Conservation (phyloP, 768 basidiomycete species). For the Galerina marginata region DNA sequence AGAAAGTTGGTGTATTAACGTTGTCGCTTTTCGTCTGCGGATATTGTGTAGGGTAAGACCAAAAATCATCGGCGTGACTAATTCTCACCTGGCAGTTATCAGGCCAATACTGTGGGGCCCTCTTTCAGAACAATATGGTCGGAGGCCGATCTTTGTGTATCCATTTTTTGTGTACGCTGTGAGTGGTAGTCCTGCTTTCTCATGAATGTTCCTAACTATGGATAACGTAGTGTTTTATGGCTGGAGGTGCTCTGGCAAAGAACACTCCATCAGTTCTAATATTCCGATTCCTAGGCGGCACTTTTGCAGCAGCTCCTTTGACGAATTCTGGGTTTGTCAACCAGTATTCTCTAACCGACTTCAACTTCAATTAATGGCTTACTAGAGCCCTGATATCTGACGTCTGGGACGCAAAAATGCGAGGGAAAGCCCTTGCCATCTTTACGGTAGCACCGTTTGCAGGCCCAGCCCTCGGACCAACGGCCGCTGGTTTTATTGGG, state of each 20-base stretch:
- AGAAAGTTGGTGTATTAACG: constrained; percentile 57
- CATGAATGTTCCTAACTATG: neutral
- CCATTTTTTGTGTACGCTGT: constrained; percentile 63
- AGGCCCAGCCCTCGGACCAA: constrained; percentile 65
- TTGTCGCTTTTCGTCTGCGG: constrained; percentile 72
- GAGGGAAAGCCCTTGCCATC: constrained; percentile 69
- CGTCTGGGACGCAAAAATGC: constrained; percentile 63
- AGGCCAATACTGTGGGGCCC: constrained; percentile 64
- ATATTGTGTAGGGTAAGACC: constrained; percentile 60
- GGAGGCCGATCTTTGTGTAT: constrained; percentile 61
- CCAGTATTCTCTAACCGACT: neutral
- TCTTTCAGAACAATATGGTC: constrained; percentile 59
- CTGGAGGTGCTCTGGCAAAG: constrained; percentile 63
- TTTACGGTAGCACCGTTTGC: constrained; percentile 73
- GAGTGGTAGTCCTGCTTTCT: constrained; percentile 18
- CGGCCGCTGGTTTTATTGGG: constrained; percentile 53
- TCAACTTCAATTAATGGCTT: neutral
- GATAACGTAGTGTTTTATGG: constrained; percentile 57
- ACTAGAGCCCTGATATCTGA: constrained; percentile 58
- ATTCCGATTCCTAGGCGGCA: constrained; percentile 74
- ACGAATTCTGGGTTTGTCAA: constrained; percentile 66
- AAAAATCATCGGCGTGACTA: neutral
- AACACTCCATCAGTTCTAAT: constrained; percentile 70
- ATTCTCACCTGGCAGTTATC: neutral
- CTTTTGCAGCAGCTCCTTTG: constrained; percentile 70